Percentiles rank a stretch among this genome's conserved stretches.
These are phyloP conservation scores for Perilla frutescens DNA, from an alignment of 257 asterid species.

Conservation along the genomic window DNA sequence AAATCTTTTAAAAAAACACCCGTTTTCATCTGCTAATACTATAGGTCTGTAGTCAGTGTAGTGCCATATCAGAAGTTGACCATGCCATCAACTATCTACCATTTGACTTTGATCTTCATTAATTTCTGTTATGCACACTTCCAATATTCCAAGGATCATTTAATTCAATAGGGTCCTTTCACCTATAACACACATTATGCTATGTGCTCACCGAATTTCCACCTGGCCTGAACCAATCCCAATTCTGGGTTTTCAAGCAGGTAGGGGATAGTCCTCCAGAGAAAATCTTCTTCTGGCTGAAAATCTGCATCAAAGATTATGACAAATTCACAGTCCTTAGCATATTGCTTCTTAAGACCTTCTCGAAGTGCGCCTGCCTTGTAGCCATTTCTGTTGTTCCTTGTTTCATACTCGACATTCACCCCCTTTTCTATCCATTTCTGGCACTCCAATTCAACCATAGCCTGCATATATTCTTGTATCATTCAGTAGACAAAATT, in stretches of 20 bases:
- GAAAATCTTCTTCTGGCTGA: constrained; percentile 89
- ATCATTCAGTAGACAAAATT: constrained; percentile 22
- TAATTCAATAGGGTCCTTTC: not conserved
- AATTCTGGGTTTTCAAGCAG: constrained; percentile 77
- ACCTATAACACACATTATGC: not conserved
- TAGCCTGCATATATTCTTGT: constrained; percentile 47
- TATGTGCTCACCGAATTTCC: constrained; percentile 81
- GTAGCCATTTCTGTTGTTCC: constrained; percentile 93
- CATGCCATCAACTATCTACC: not conserved
- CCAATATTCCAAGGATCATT: not conserved
- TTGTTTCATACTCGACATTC: constrained; percentile 75
- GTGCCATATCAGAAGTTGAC: constrained; percentile 3
- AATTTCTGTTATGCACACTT: not conserved
- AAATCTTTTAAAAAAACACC: not conserved
- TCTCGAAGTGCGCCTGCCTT: constrained; percentile 95
- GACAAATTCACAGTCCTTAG: constrained; percentile 80
- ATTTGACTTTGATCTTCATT: constrained; percentile 14
- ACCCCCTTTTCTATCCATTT: constrained; percentile 76
- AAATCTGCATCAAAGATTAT: constrained; percentile 93
- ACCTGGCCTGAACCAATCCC: constrained; percentile 96
- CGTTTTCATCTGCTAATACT: not conserved
- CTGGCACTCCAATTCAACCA: constrained; percentile 76
- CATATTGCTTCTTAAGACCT: constrained; percentile 78
- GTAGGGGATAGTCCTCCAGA: constrained; percentile 85
- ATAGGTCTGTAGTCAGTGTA: not conserved